Evolutionary conservation across 805 yeast genomes (phyloP).

Genomic region (Vanderwaltozyma polyspora): DNA sequence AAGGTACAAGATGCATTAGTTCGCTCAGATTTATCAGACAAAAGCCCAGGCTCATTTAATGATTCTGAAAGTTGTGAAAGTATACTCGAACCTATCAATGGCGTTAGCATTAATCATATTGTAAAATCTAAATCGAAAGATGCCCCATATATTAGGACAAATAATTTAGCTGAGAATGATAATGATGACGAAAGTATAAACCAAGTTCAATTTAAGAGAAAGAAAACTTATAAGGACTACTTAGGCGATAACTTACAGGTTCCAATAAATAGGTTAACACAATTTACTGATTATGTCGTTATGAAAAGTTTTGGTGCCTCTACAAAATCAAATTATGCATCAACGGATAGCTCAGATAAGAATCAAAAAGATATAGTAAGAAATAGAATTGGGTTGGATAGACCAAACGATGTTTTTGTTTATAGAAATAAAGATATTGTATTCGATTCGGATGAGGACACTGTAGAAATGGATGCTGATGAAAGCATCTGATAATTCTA

Average conservation of each 20-base stretch:
- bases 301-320: conserved; percentile 50
- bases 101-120: not conserved
- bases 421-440: conserved; percentile 34
- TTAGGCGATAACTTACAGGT: not conserved
- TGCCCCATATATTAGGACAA: too few species aligned
- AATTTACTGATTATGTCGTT: conserved; percentile 42
- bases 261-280: conserved; percentile 31
- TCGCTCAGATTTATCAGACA: conserved; percentile 1
- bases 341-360: conserved; percentile 1
- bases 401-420: conserved; percentile 30
- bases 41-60: conserved; percentile 1
- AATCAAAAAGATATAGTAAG: conserved; percentile 17
- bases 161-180: too few species aligned
- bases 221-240: not conserved
- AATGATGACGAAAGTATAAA: conserved; percentile 10
- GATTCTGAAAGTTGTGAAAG: not conserved
- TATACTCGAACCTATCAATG: not conserved
- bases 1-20: conserved; percentile 19
- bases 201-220: conserved; percentile 11
- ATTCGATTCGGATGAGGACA: conserved; percentile 28
- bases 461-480: not conserved
- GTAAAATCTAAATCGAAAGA: too few species aligned
- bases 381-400: conserved; percentile 18
- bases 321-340: conserved; percentile 24
- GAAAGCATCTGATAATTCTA: not conserved